These are phyloP conservation scores for Ilyonectria sp. DNA, from an alignment of 2,329 filamentous ascomycete genomes.

Conservation along the genomic window DNA sequence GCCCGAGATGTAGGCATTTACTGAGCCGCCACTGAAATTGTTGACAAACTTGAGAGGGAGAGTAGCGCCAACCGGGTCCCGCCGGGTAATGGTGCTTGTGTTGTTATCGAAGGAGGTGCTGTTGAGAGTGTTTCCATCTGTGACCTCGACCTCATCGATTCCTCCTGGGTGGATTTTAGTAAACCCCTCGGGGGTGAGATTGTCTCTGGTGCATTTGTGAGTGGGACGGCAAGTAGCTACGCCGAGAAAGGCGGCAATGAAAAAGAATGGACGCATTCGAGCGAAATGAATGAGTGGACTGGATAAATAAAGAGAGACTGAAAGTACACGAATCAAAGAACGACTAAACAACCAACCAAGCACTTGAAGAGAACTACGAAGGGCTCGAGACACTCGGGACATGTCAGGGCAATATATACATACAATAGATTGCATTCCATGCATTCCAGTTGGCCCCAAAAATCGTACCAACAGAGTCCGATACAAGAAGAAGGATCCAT, in stretches of 20 bases:
- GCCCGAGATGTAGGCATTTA: conserved; percentile 64
- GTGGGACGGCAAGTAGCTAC: conserved; percentile 39
- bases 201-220: conserved; percentile 17
- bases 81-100: conserved; percentile 14
- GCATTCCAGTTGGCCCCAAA: conserved; percentile 11
- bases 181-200: conserved; percentile 43
- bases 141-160: conserved; percentile 53
- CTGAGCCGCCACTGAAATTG: conserved; percentile 55
- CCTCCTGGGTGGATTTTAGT: conserved; percentile 52
- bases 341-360: not conserved
- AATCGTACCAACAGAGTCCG: not conserved
- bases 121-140: conserved; percentile 58
- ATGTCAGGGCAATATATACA: conserved; percentile 32
- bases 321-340: conserved; percentile 10
- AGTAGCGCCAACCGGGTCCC: conserved; percentile 24
- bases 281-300: conserved; percentile 16
- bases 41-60: conserved; percentile 58
- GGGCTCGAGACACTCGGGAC: not conserved
- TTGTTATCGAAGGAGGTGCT: conserved; percentile 49
- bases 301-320: conserved; percentile 28
- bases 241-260: conserved; percentile 39
- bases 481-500: conserved; percentile 9
- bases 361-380: not conserved
- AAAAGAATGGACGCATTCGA: conserved; percentile 45
- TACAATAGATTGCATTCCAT: not conserved